Percentiles rank a stretch among this genome's conserved stretches.
phyloP scores from a whole-genome alignment of 1,284 basidiomycete genomes.

The Boletus sp. region DNA sequence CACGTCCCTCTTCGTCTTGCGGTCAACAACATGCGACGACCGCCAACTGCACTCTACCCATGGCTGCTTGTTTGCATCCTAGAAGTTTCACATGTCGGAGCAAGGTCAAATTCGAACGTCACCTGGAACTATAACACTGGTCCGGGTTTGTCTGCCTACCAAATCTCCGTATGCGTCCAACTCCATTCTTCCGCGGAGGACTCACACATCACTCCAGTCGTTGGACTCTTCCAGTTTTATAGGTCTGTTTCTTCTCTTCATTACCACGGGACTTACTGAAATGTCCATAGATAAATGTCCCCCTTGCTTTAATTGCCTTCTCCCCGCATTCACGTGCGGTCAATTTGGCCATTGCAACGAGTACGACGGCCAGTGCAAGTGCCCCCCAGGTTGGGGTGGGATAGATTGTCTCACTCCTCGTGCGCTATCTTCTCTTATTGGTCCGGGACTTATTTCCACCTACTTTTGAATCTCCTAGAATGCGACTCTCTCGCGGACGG shows the following conservation, averaged over 20 bases:
- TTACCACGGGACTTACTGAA: neutral
- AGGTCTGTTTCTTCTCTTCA: slow-evolving; percentile 11
- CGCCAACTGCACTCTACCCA: slow-evolving; percentile 10
- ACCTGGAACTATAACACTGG: slow-evolving; percentile 17
- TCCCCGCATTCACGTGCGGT: slow-evolving; percentile 69
- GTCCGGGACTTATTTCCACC: neutral
- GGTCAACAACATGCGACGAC: slow-evolving; percentile 24
- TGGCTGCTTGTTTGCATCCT: slow-evolving; percentile 19
- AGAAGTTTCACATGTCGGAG: slow-evolving; percentile 1
- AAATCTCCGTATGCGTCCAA: slow-evolving; percentile 23
- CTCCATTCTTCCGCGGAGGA: slow-evolving; percentile 1
- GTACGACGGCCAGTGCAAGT: slow-evolving; percentile 78
- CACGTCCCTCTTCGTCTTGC: slow-evolving; percentile 1
- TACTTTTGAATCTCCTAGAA: slow-evolving; percentile 46
- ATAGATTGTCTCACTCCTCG: slow-evolving; percentile 75
- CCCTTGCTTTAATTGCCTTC: slow-evolving; percentile 71
- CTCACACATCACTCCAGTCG: slow-evolving; percentile 20
- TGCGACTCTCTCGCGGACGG: slow-evolving; percentile 92
- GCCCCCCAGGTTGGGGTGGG: slow-evolving; percentile 79
- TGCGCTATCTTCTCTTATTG: slow-evolving; percentile 31
- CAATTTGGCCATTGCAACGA: slow-evolving; percentile 74
- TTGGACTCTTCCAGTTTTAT: slow-evolving; percentile 16
- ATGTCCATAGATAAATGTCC: slow-evolving; percentile 40
- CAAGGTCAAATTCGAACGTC: slow-evolving; percentile 11
- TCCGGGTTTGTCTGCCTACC: slow-evolving; percentile 24